phyloP scores from a whole-genome alignment of 345 rosid species.

The Pugionium cornutum region DNA sequence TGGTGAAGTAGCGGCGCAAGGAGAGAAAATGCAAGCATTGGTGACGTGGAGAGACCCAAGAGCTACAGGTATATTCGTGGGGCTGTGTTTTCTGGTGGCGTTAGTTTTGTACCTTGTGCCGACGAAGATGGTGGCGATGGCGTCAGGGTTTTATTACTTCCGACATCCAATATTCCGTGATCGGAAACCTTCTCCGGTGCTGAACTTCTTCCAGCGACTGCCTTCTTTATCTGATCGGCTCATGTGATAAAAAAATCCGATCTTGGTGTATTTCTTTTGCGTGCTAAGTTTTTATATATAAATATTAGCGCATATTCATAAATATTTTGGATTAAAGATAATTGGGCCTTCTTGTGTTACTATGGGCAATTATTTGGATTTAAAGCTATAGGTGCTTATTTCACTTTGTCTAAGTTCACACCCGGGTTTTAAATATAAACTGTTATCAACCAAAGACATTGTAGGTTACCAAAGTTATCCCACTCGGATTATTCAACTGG shows the following conservation, averaged over 20 bases:
- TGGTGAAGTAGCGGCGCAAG: slow-evolving; percentile 73
- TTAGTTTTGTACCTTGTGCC: slow-evolving; percentile 65
- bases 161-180: slow-evolving; percentile 85
- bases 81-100: slow-evolving; percentile 72
- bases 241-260: slow-evolving; percentile 45
- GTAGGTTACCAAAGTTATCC: too few relatives aligned
- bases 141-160: slow-evolving; percentile 77
- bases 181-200: slow-evolving; percentile 62
- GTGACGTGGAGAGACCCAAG: slow-evolving; percentile 88
- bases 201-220: slow-evolving; percentile 78
- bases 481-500: too few relatives aligned
- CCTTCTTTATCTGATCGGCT: slow-evolving; percentile 80
- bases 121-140: slow-evolving; percentile 85
- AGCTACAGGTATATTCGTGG: slow-evolving; percentile 78
- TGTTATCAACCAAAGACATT: too few relatives aligned
- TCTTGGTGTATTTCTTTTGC: background rate
- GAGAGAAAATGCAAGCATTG: slow-evolving; percentile 72
- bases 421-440: too few relatives aligned
- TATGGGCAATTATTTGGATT: background rate
- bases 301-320: background rate
- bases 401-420: background rate
- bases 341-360: slow-evolving; percentile 26
- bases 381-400: background rate
- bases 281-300: too few relatives aligned
- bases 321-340: slow-evolving; percentile 22